phyloP scores from a whole-genome alignment of 2,329 filamentous ascomycete genomes.

The Thielaviopsis euricoi region DNA sequence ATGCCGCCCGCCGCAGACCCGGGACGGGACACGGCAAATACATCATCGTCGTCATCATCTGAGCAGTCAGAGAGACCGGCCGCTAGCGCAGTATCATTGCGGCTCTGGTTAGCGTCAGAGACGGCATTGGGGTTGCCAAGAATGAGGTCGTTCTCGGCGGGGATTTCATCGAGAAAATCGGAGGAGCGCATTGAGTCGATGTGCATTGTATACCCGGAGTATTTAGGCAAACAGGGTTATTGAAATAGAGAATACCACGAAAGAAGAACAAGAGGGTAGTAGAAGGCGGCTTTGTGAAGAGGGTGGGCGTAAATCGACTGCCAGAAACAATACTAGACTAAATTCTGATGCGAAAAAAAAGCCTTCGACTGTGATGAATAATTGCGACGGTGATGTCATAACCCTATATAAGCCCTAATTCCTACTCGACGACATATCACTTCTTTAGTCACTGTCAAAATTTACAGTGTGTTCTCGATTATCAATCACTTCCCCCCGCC shows the following conservation, averaged over 20 bases:
- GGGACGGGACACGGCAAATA: constrained; percentile 10
- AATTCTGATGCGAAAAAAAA: neutral
- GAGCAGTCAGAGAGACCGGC: neutral
- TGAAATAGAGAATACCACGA: neutral
- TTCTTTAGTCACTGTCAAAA: neutral
- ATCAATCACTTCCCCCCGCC: neutral
- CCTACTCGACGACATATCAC: neutral
- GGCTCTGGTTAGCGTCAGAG: neutral
- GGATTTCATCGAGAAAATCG: constrained; percentile 2
- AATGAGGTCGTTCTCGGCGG: neutral
- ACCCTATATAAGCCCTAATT: neutral
- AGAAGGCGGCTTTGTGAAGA: neutral
- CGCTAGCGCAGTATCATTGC: neutral
- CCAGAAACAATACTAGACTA: too few species aligned
- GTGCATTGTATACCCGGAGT: neutral
- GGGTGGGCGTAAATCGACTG: too few species aligned
- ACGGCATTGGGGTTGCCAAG: neutral
- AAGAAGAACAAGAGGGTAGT: neutral
- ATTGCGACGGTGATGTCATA: neutral
- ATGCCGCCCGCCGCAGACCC: neutral
- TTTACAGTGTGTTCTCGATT: neutral
- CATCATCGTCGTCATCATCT: constrained; percentile 3
- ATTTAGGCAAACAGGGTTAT: neutral
- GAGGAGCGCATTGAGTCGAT: constrained; percentile 5
- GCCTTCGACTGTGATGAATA: neutral